Evolutionary conservation across 2,329 filamentous ascomycete genomes (phyloP).

Genomic region (Ampelomyces quisqualis): DNA sequence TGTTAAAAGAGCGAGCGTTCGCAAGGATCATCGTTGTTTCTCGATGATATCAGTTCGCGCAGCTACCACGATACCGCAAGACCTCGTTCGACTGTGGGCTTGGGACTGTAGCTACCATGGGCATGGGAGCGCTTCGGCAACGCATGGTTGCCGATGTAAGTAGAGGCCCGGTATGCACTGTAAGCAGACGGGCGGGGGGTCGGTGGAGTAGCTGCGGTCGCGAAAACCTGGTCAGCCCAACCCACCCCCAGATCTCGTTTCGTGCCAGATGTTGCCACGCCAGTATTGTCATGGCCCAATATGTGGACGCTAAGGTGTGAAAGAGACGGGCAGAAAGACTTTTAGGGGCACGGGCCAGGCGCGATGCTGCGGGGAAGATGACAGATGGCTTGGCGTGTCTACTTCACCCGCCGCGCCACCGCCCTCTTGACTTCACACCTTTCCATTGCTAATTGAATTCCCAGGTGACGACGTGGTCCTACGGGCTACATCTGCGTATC

Average conservation of each 20-base stretch:
- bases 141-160: conserved; percentile 2
- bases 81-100: too few relatives aligned
- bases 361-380: conserved; percentile 19
- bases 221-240: conserved; percentile 2
- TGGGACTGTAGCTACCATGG: too few relatives aligned
- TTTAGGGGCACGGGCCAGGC: conserved; percentile 7
- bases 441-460: conserved; percentile 7
- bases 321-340: conserved; percentile 6
- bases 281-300: not conserved
- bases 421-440: conserved; percentile 2
- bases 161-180: conserved; percentile 2
- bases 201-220: conserved; percentile 1
- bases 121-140: too few relatives aligned
- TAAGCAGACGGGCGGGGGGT: conserved; percentile 2
- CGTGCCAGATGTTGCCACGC: not conserved
- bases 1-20: not conserved
- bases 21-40: not conserved
- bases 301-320: not conserved
- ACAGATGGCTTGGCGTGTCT: conserved; percentile 10
- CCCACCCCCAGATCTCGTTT: conserved; percentile 11
- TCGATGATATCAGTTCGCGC: too few relatives aligned
- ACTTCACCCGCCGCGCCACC: conserved; percentile 5
- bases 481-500: too few relatives aligned
- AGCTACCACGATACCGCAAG: too few relatives aligned
- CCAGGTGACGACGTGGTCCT: conserved; percentile 1